Percentiles rank a stretch among this genome's conserved stretches.
These are phyloP conservation scores for Pichia sp. DNA, from an alignment of 1,139 yeast genomes.

Conservation along the genomic window DNA sequence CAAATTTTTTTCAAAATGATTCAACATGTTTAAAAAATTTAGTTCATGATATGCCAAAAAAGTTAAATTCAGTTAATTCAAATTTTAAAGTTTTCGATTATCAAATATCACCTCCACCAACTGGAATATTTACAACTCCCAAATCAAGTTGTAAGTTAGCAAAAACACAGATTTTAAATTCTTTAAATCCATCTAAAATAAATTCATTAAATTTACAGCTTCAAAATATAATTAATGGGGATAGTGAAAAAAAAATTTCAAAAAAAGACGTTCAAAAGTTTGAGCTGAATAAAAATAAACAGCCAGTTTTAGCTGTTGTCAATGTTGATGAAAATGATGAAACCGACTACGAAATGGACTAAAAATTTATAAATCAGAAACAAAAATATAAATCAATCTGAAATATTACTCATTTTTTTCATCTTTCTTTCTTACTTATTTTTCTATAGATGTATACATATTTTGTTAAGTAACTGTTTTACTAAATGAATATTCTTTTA, in stretches of 20 bases:
- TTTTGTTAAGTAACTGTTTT: too few species aligned
- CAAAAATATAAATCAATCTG: too few species aligned
- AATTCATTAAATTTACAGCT: conserved; percentile 5
- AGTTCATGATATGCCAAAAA: background rate
- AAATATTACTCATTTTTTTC: too few species aligned
- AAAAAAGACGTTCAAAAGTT: background rate
- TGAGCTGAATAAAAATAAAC: background rate
- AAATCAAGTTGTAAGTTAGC: background rate
- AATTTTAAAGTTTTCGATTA: background rate
- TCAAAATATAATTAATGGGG: background rate
- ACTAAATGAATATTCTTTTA: too few species aligned
- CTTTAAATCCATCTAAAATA: conserved; percentile 5
- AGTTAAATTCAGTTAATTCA: background rate
- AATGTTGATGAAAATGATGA: conserved; percentile 1
- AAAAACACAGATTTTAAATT: background rate
- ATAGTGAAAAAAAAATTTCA: background rate
- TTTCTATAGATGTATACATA: too few species aligned
- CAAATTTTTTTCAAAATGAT: conserved; percentile 3
- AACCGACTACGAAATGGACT: conserved; percentile 7
- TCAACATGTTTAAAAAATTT: background rate
- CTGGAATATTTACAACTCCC: conserved; percentile 5
- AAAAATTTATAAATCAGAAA: background rate
- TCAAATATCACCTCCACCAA: conserved; percentile 10
- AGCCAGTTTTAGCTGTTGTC: background rate
- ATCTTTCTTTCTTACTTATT: too few species aligned